phyloP scores from a whole-genome alignment of 306 rosid species.

The Sicyos baderoa region DNA sequence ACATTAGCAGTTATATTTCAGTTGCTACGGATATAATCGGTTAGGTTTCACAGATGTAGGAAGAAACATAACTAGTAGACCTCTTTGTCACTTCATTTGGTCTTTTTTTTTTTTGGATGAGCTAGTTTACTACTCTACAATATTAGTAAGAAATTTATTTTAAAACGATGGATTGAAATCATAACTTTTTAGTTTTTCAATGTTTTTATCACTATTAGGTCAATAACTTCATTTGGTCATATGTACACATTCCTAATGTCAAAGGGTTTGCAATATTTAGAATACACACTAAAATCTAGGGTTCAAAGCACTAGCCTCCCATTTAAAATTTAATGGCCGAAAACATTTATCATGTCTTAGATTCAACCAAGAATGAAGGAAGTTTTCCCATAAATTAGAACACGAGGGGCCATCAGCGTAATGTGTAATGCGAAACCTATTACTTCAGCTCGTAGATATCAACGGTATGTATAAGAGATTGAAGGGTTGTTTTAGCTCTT shows the following conservation, averaged over 20 bases:
- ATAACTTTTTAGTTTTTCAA: too few species aligned
- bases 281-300: background rate
- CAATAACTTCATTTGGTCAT: too few species aligned
- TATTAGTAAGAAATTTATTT: too few species aligned
- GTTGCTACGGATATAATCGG: background rate
- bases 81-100: background rate
- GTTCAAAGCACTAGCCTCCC: background rate
- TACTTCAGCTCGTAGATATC: background rate
- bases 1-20: too few species aligned
- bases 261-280: too few species aligned
- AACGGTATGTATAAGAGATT: background rate
- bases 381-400: background rate
- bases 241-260: too few species aligned
- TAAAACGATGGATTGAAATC: too few species aligned
- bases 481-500: slow-evolving; percentile 23
- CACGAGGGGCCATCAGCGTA: background rate
- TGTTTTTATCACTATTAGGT: too few species aligned
- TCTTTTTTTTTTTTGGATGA: too few species aligned
- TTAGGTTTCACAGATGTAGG: background rate
- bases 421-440: background rate
- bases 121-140: too few species aligned
- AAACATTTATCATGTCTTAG: background rate
- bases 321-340: background rate
- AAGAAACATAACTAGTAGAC: background rate
- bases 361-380: background rate